Percentiles rank a stretch among this genome's conserved stretches.
phyloP scores from a whole-genome alignment of 495 filamentous ascomycete genomes.

The Aspergillus kassunensis region DNA sequence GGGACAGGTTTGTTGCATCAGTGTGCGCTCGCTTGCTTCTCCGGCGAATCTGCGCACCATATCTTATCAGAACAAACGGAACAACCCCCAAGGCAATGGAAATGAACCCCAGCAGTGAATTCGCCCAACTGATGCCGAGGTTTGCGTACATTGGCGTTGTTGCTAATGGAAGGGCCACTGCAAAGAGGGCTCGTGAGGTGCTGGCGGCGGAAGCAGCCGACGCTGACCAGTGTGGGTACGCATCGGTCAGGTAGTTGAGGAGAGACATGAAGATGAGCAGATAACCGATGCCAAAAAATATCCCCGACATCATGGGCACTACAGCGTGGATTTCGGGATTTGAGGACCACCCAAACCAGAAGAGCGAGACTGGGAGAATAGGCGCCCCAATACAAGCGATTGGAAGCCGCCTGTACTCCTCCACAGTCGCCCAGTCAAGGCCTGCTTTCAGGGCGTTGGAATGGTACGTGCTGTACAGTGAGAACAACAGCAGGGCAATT shows the following conservation, averaged over 20 bases:
- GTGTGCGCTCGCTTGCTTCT: no score
- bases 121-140: conserved; percentile 58
- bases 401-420: conserved; percentile 63
- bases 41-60: conserved; percentile 26
- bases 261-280: conserved; percentile 44
- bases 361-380: conserved; percentile 49
- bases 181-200: conserved; percentile 49
- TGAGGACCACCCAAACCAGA: conserved; percentile 58
- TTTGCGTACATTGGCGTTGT: conserved; percentile 51
- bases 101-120: conserved; percentile 43
- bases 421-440: conserved; percentile 23
- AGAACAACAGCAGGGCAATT: conserved; percentile 23
- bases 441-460: conserved; percentile 21
- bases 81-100: conserved; percentile 36
- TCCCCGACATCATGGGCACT: conserved; percentile 41
- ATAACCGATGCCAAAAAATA: conserved; percentile 51
- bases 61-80: conserved; percentile 38
- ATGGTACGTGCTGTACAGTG: conserved; percentile 25
- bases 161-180: conserved; percentile 56
- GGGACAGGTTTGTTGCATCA: no score
- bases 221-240: conserved; percentile 34
- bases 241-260: conserved; percentile 51
- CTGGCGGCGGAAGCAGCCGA: conserved; percentile 28
- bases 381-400: conserved; percentile 44
- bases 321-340: conserved; percentile 42